phyloP scores from a whole-genome alignment of 768 basidiomycete genomes.

The Porphyrellus cyaneotinctus region DNA sequence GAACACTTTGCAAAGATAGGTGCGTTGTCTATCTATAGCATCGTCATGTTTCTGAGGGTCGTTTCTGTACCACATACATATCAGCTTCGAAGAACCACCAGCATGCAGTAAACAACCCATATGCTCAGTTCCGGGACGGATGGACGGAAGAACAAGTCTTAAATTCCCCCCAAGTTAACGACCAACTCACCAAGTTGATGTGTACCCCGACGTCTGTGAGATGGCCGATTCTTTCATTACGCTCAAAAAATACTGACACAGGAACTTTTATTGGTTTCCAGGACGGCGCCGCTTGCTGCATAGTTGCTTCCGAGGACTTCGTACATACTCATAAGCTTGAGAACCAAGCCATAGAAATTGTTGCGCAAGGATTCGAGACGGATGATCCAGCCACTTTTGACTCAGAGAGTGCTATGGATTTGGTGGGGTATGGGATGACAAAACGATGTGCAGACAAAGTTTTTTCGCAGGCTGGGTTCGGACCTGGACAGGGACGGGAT shows the following conservation, averaged over 20 bases:
- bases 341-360: slow-evolving; percentile 83
- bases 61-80: background rate
- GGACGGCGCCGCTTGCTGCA: slow-evolving; percentile 73
- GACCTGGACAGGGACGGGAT: slow-evolving; percentile 55
- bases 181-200: slow-evolving; percentile 74
- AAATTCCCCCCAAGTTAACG: slow-evolving; percentile 59
- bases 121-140: slow-evolving; percentile 75
- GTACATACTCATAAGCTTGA: slow-evolving; percentile 66
- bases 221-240: background rate
- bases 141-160: slow-evolving; percentile 71
- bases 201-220: slow-evolving; percentile 79
- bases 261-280: slow-evolving; percentile 17
- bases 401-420: slow-evolving; percentile 63
- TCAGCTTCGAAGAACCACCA: slow-evolving; percentile 82
- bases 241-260: background rate
- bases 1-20: slow-evolving; percentile 73
- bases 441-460: slow-evolving; percentile 61
- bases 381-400: slow-evolving; percentile 63
- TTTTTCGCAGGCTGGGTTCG: slow-evolving; percentile 66
- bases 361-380: slow-evolving; percentile 58
- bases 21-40: slow-evolving; percentile 27
- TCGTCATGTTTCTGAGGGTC: background rate
- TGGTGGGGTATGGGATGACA: slow-evolving; percentile 73
- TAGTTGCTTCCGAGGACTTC: slow-evolving; percentile 75
- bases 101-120: slow-evolving; percentile 76